These are phyloP conservation scores for Hypoxylon rickii DNA, from an alignment of 495 filamentous ascomycete genomes.

Conservation along the genomic window DNA sequence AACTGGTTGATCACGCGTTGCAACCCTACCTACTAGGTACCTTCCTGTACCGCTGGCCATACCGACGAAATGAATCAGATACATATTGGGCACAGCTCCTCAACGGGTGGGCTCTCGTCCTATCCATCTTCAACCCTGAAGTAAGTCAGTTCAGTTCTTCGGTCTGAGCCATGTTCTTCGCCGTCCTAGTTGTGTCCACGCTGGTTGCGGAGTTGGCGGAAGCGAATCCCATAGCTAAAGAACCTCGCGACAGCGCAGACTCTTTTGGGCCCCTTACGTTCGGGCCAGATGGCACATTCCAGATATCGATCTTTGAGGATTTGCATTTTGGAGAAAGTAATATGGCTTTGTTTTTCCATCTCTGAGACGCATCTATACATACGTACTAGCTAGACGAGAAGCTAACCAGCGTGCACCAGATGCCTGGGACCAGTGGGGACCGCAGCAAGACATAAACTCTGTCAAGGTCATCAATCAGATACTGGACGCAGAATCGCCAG, in stretches of 20 bases:
- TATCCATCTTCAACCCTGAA: not conserved
- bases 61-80: constrained; percentile 27
- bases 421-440: constrained; percentile 60
- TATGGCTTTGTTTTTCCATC: not conserved
- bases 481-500: constrained; percentile 57
- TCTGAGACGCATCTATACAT: no score
- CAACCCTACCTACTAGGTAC: constrained; percentile 13
- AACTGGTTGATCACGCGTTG: constrained; percentile 14
- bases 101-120: constrained; percentile 4
- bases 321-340: constrained; percentile 71
- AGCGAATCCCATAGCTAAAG: constrained; percentile 21
- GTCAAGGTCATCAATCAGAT: constrained; percentile 63
- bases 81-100: constrained; percentile 32
- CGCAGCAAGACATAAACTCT: constrained; percentile 63
- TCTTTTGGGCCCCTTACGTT: constrained; percentile 45
- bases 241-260: constrained; percentile 11
- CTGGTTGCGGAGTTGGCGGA: constrained; percentile 3
- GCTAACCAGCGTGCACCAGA: constrained; percentile 32
- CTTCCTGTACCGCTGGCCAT: not conserved
- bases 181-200: not conserved
- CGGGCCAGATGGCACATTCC: constrained; percentile 45
- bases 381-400: not conserved
- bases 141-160: constrained; percentile 17
- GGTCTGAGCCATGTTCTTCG: constrained; percentile 8
- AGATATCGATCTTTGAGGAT: constrained; percentile 66